Conservation (phyloP, 2,329 filamentous ascomycete species). For the Colletotrichum sp. region DNA sequence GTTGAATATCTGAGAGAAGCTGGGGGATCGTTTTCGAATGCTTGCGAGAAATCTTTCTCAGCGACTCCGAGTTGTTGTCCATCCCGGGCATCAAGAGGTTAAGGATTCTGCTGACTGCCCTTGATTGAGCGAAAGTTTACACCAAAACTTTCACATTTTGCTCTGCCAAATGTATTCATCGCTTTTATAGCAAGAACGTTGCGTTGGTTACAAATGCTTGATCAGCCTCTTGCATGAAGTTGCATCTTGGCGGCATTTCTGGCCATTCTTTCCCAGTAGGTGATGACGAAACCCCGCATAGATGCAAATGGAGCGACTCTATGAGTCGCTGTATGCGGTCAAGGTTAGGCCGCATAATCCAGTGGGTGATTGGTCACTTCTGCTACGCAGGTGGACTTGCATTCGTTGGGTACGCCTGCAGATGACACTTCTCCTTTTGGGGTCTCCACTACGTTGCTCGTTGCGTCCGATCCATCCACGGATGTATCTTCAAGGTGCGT, state of each 20-base stretch:
- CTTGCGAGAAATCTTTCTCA: not conserved
- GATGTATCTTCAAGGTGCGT: not conserved
- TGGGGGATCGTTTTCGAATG: not conserved
- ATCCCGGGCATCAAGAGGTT: fast-evolving
- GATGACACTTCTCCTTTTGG: fast-evolving
- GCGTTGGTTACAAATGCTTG: not conserved
- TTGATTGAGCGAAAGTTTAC: not conserved
- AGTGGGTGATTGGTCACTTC: fast-evolving
- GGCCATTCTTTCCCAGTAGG: not conserved
- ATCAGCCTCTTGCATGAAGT: not conserved
- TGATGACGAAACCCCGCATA: not conserved
- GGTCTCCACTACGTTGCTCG: not conserved
- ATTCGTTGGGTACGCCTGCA: not conserved
- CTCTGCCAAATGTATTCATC: fast-evolving
- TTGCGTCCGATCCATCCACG: fast-evolving
- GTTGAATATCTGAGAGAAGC: not conserved
- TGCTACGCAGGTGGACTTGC: not conserved
- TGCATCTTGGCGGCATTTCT: not conserved
- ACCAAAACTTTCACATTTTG: fast-evolving
- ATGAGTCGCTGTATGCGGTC: not conserved
- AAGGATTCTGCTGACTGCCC: fast-evolving
- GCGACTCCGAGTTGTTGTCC: not conserved
- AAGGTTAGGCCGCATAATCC: not conserved
- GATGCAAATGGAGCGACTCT: not conserved
- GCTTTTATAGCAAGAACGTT: fast-evolving